Evolutionary conservation across 2,329 filamentous ascomycete genomes (phyloP).

Genomic region (Aureobasidium subglaciale): DNA sequence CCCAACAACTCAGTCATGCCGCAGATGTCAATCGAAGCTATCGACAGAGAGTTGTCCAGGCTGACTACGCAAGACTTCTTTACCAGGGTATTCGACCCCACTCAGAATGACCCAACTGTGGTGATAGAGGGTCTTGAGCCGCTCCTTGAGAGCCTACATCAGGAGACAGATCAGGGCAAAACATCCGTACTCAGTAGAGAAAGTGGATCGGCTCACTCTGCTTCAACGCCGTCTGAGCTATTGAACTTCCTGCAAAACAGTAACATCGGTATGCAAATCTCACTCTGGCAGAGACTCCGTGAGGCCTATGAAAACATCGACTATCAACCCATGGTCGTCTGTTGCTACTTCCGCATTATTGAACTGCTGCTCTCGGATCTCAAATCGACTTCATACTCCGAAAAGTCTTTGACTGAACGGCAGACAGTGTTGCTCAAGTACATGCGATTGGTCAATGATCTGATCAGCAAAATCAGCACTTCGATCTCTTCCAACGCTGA

Average conservation of each 20-base stretch:
- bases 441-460: conserved; percentile 70
- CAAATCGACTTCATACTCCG: conserved; percentile 50
- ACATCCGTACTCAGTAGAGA: background rate
- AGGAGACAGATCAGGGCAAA: background rate
- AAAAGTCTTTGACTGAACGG: conserved; percentile 56
- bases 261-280: conserved; percentile 73
- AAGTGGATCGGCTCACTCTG: background rate
- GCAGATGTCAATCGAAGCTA: conserved; percentile 72
- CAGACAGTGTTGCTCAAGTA: conserved; percentile 65
- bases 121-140: conserved; percentile 91
- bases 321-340: conserved; percentile 81
- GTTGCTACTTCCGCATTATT: conserved; percentile 77
- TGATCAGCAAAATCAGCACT: conserved; percentile 64
- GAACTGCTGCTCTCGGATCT: conserved; percentile 72
- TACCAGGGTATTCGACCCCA: conserved; percentile 76
- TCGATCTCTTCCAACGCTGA: conserved; percentile 55
- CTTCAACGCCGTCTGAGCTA: conserved; percentile 56
- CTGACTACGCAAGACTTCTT: conserved; percentile 97
- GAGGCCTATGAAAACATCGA: conserved; percentile 81
- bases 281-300: conserved; percentile 84
- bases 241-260: conserved; percentile 77
- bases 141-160: conserved; percentile 64
- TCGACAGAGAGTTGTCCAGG: conserved; percentile 85
- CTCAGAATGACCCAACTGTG: conserved; percentile 69
- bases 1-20: conserved; percentile 85